A percentile compares a stretch with the other conserved stretches of the same genome.
These are phyloP conservation scores for Ganoderma resinaceum DNA, from an alignment of 1,284 basidiomycete genomes.

Conservation along the genomic window DNA sequence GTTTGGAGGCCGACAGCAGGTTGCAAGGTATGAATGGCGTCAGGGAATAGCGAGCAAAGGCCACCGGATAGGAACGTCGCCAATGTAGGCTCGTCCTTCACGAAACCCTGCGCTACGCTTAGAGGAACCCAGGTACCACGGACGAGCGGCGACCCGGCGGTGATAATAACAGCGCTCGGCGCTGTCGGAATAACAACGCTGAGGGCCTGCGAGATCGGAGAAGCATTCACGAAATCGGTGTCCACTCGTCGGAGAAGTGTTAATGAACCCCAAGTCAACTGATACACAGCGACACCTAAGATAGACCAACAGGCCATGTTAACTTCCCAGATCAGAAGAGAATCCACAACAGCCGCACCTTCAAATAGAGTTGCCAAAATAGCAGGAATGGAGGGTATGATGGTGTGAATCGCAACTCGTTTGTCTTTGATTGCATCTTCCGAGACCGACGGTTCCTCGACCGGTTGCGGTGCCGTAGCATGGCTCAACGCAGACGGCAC, in stretches of 20 bases:
- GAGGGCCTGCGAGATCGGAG: constrained; percentile 58
- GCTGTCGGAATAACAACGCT: constrained; percentile 45
- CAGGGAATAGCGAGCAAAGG: constrained; percentile 62
- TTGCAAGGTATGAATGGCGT: constrained; percentile 39
- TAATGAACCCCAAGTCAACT: constrained; percentile 60
- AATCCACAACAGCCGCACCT: constrained; percentile 51
- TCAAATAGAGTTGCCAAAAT: constrained; percentile 71
- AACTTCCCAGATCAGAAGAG: constrained; percentile 13
- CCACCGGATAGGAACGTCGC: constrained; percentile 64
- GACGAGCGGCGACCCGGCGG: constrained; percentile 54
- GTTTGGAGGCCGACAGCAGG: constrained; percentile 7
- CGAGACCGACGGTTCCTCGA: neutral
- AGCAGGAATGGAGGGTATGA: constrained; percentile 62
- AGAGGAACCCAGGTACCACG: constrained; percentile 75
- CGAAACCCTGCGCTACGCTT: constrained; percentile 55
- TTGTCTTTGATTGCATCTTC: constrained; percentile 17
- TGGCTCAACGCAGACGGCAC: constrained; percentile 13
- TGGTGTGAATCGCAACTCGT: constrained; percentile 60
- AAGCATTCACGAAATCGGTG: constrained; percentile 76
- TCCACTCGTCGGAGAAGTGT: constrained; percentile 71
- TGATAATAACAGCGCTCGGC: constrained; percentile 51
- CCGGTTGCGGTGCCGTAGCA: constrained; percentile 6
- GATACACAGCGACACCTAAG: constrained; percentile 73
- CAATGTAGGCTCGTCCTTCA: constrained; percentile 52
- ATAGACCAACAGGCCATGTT: constrained; percentile 7